phyloP scores from a whole-genome alignment of 140 eudicot species.

The Flaveria floridana region DNA sequence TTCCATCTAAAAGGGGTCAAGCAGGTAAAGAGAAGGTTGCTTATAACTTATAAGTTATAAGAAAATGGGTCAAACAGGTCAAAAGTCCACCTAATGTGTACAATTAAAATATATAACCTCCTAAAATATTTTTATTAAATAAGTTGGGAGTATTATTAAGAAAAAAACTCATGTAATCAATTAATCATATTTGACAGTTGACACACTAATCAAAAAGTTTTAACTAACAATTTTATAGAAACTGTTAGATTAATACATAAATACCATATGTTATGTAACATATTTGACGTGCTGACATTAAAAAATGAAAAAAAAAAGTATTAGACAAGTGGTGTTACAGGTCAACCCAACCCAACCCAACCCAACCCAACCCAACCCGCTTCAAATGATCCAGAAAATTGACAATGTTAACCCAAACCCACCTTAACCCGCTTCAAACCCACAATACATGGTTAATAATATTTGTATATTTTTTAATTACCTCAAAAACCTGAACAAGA shows the following conservation, averaged over 20 bases:
- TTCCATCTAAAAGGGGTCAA: background rate
- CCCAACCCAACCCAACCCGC: background rate
- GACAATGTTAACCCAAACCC: background rate
- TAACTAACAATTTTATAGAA: background rate
- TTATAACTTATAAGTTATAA: too few species aligned
- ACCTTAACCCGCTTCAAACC: background rate
- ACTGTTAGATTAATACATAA: background rate
- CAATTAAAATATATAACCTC: background rate
- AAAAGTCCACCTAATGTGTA: background rate
- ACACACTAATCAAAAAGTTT: background rate
- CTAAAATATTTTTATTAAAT: background rate
- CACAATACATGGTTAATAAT: background rate
- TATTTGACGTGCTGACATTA: background rate
- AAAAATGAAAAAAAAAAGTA: background rate
- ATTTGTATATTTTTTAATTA: slow-evolving; percentile 22
- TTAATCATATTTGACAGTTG: background rate
- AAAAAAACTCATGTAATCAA: background rate
- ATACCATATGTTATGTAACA: background rate
- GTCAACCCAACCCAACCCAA: slow-evolving; percentile 1
- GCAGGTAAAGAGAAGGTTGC: background rate
- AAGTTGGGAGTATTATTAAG: background rate
- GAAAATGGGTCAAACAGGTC: background rate
- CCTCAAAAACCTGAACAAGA: slow-evolving; percentile 72
- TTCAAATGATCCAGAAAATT: background rate
- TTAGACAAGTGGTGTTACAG: too few species aligned